These are phyloP conservation scores for Favolaschia claudopus DNA, from an alignment of 768 basidiomycete species.

Conservation along the genomic window DNA sequence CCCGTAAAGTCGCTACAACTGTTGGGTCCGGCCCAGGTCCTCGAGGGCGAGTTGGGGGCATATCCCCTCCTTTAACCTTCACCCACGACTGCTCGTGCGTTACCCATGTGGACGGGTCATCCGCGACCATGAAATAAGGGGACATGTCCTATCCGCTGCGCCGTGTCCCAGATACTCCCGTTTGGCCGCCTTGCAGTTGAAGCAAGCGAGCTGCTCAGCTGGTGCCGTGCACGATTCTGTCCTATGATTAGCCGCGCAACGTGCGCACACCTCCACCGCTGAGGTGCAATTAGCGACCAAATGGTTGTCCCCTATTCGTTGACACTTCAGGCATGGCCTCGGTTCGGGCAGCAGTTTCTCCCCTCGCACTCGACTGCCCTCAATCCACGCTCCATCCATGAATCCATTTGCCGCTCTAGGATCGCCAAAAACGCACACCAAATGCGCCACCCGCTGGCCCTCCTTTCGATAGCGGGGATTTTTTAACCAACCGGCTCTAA, in stretches of 20 bases:
- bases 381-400: constrained; percentile 19
- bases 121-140: constrained; percentile 17
- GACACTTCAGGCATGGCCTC: constrained; percentile 25
- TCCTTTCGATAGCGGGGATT: constrained; percentile 8
- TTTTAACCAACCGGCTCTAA: constrained; percentile 36
- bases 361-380: constrained; percentile 20
- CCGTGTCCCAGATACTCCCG: constrained; percentile 31
- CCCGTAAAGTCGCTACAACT: too few relatives aligned
- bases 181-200: constrained; percentile 28
- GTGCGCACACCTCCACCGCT: constrained; percentile 16
- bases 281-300: constrained; percentile 23
- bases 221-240: constrained; percentile 22
- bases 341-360: constrained; percentile 27
- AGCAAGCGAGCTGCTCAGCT: constrained; percentile 24
- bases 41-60: background rate
- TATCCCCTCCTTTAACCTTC: background rate
- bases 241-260: constrained; percentile 27
- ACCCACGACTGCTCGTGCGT: background rate
- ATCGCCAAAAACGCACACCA: constrained; percentile 28
- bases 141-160: constrained; percentile 35
- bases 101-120: constrained; percentile 14
- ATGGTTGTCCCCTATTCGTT: constrained; percentile 22
- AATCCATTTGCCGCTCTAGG: constrained; percentile 18
- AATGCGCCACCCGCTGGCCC: constrained; percentile 32
- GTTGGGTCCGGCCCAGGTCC: background rate